Conservation (phyloP, 106 monocot genomes). For the Dendrobium nobile region DNA sequence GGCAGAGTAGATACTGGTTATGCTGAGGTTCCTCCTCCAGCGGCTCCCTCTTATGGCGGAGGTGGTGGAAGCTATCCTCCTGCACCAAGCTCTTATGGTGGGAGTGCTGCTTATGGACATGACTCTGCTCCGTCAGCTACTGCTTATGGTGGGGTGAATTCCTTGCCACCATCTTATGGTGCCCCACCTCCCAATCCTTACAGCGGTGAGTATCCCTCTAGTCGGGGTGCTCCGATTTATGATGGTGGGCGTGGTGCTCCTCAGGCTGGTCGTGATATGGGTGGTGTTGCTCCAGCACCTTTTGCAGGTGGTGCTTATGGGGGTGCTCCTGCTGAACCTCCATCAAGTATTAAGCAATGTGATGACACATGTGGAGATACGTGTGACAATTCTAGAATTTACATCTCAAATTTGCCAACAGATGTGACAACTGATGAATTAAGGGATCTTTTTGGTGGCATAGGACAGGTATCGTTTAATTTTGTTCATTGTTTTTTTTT, state of each 20-base stretch:
- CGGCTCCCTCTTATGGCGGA: conserved; percentile 38
- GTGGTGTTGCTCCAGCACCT: conserved; percentile 12
- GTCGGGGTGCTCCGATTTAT: conserved; percentile 36
- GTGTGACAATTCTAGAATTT: conserved; percentile 93
- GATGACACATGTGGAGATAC: conserved; percentile 87
- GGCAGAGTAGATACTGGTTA: conserved; percentile 49
- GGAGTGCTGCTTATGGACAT: conserved; percentile 46
- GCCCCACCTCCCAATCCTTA: conserved; percentile 49
- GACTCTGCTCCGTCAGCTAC: conserved; percentile 47
- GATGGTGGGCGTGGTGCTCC: conserved; percentile 52
- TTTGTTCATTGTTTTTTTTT: not conserved
- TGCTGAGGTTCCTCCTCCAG: conserved; percentile 54
- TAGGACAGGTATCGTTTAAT: conserved; percentile 61
- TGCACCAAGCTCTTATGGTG: conserved; percentile 47
- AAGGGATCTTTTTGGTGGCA: conserved; percentile 89
- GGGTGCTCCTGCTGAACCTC: conserved; percentile 31
- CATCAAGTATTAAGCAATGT: conserved; percentile 73
- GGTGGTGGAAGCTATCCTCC: conserved; percentile 44
- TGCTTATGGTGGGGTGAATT: conserved; percentile 45
- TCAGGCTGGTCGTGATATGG: conserved; percentile 11
- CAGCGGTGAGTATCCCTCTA: conserved; percentile 21
- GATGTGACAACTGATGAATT: conserved; percentile 90
- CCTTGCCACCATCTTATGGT: conserved; percentile 61
- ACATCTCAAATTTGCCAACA: conserved; percentile 89
- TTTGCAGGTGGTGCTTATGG: conserved; percentile 41